Evolutionary conservation across 2,329 filamentous ascomycete genomes (phyloP).

Genomic region (Aspergillus latus): DNA sequence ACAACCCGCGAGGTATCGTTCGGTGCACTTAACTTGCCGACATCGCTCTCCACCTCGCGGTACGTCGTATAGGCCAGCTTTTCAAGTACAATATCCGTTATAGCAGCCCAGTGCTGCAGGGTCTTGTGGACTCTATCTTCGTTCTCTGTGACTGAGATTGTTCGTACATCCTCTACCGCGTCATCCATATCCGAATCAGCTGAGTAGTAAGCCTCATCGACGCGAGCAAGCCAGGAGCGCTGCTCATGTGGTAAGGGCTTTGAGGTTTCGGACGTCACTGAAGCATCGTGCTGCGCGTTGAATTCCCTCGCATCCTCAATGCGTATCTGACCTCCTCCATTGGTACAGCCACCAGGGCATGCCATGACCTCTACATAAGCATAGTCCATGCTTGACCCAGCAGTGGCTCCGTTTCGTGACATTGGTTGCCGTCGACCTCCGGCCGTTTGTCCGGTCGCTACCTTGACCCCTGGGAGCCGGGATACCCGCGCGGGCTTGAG

Average conservation of each 20-base stretch:
- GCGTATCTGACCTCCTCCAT: slow-evolving; percentile 94
- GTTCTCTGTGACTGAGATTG: slow-evolving; percentile 27
- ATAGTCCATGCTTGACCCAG: slow-evolving; percentile 59
- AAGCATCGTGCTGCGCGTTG: slow-evolving; percentile 14
- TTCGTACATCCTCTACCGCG: slow-evolving; percentile 30
- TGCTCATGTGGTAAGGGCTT: slow-evolving; percentile 75
- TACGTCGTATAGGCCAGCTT: slow-evolving; percentile 83
- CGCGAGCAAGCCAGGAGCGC: slow-evolving; percentile 76
- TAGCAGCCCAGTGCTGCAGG: slow-evolving; percentile 71
- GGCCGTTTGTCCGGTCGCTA: slow-evolving; percentile 35
- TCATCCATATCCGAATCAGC: slow-evolving; percentile 57
- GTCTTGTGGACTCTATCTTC: slow-evolving; percentile 57
- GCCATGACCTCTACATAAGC: slow-evolving; percentile 99
- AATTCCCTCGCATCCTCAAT: slow-evolving; percentile 66
- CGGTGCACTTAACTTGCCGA: slow-evolving; percentile 68
- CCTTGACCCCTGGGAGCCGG: slow-evolving; percentile 74
- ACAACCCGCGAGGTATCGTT: slow-evolving; percentile 78
- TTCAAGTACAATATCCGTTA: slow-evolving; percentile 69
- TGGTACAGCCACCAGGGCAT: slow-evolving; percentile 97
- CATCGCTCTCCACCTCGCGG: slow-evolving; percentile 89
- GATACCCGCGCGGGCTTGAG: slow-evolving; percentile 78
- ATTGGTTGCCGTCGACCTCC: slow-evolving; percentile 30
- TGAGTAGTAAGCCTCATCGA: slow-evolving; percentile 91
- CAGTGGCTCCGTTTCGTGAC: slow-evolving; percentile 34
- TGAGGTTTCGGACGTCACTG: slow-evolving; percentile 27